Evolutionary conservation across 352 stramenopile genomes (phyloP), one percentile per base, ranked within the genome.

Genomic region (Phytophthora syringae): DNA sequence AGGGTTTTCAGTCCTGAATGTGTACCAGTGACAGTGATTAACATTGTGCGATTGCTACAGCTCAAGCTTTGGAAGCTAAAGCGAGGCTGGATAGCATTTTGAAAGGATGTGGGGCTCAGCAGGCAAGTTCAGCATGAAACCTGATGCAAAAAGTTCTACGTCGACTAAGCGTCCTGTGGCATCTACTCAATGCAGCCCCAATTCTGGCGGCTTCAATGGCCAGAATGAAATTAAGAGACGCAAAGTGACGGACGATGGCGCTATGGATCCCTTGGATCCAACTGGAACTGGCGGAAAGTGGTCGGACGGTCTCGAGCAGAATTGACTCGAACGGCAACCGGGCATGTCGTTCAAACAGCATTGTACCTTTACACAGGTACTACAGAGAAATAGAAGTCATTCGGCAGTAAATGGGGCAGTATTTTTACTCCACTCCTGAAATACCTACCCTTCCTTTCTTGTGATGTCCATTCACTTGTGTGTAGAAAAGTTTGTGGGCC

Each of bases 21-120:
- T 36, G 10, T 36, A 36, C 2, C 30, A 36, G 10, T 36, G 30
- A 36, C 7, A 15, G 7, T 36, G 3, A 36, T n/a, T n/a, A n/a
- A n/a, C n/a, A n/a, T n/a, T n/a, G n/a, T n/a, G n/a, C n/a, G n/a
- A 28, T 25, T 18, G 7, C 32, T 60, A 25, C 48, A 88, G 79
- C 70, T 16, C 60, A 89, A 78, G 79, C 82, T 12, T 49, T 86
- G 34, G 69, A 81, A 16, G 76, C 79, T n/a, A 90, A 84, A 67
- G 84, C 82, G 2, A 86, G 77, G 51, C 68, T 90, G 13, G 82
- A 90, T 36, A 71, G 51, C 2, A 83, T 90, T 48, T 47, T 90
- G n/a, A 76, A 80, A 64, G 34, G 34, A 16, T 85, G 76, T 53
- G 79, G 76, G 5, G 53, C 1, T 20, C 43, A 36, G 18, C 13